Percentiles rank a stretch among this genome's conserved stretches.
phyloP scores from a whole-genome alignment of 2,329 filamentous ascomycete species.

The Sclerotinia sclerotiorum region DNA sequence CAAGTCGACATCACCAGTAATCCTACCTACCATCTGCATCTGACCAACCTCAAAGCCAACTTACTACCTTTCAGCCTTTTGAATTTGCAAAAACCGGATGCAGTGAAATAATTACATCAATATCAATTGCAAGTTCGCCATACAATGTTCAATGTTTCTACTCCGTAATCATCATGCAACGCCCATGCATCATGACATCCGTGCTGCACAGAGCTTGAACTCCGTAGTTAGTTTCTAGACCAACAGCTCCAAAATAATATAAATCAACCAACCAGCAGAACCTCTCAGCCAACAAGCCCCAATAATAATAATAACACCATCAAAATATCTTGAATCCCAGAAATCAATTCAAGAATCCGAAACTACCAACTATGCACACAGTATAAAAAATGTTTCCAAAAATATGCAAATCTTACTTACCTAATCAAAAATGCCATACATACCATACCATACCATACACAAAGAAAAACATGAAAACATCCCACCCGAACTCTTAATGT shows the following conservation, averaged over 20 bases:
- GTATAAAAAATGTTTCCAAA: too few relatives aligned
- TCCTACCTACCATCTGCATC: neutral
- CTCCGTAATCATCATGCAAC: slow-evolving; percentile 6
- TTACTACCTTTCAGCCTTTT: neutral
- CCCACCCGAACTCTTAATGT: too few relatives aligned
- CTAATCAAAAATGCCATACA: too few relatives aligned
- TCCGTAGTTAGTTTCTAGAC: neutral
- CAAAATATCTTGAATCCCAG: too few relatives aligned
- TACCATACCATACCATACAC: too few relatives aligned
- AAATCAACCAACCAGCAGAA: neutral
- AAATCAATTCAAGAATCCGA: too few relatives aligned
- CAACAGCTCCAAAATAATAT: neutral
- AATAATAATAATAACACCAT: too few relatives aligned
- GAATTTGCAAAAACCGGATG: neutral
- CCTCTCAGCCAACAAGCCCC: too few relatives aligned
- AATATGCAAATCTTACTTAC: too few relatives aligned
- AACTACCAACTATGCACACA: too few relatives aligned
- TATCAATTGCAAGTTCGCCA: neutral
- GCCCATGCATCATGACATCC: slow-evolving; percentile 13
- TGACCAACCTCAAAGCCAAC: neutral
- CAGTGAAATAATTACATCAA: neutral
- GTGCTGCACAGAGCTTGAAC: neutral
- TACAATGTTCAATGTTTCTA: neutral
- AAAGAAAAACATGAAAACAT: too few relatives aligned
- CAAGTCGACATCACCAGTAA: neutral